Percentiles rank a stretch among this genome's conserved stretches.
Evolutionary conservation across 2,329 filamentous ascomycete genomes (phyloP).

Genomic region (Endothia cerciana): DNA sequence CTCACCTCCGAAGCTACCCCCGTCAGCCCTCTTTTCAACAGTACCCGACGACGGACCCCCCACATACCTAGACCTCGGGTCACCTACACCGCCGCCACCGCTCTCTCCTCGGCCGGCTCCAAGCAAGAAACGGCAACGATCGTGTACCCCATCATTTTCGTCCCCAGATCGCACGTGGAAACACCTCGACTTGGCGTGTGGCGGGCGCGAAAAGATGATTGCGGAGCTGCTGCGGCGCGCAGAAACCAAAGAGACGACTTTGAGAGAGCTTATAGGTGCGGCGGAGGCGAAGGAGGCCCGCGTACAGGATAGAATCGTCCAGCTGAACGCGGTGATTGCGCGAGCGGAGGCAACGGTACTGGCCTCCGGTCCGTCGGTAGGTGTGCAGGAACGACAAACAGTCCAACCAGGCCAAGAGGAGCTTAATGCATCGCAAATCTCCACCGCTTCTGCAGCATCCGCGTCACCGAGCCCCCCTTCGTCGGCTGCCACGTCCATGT

Average conservation of each 20-base stretch:
- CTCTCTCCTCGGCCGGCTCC: too few species aligned
- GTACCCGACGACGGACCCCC: background rate
- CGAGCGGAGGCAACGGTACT: background rate
- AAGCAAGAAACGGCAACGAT: background rate
- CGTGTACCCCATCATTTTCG: background rate
- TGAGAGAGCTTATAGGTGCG: background rate
- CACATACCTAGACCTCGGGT: background rate
- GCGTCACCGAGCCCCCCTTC: background rate
- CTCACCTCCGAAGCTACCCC: background rate
- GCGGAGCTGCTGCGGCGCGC: constrained; percentile 14
- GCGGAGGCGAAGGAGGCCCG: background rate
- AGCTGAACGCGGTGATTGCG: background rate
- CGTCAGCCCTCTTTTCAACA: background rate
- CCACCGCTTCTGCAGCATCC: background rate
- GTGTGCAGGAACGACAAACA: too few species aligned
- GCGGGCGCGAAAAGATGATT: constrained; percentile 17
- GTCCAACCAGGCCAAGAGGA: too few species aligned
- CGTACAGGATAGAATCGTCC: background rate
- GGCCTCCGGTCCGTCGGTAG: too few species aligned
- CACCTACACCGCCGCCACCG: too few species aligned
- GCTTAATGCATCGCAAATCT: background rate
- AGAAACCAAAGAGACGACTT: background rate
- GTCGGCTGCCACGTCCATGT: background rate
- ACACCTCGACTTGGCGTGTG: background rate
- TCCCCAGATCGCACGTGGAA: background rate